Evolutionary conservation across 2,329 filamentous ascomycete species (phyloP).

Genomic region (Monilinia fructicola): DNA sequence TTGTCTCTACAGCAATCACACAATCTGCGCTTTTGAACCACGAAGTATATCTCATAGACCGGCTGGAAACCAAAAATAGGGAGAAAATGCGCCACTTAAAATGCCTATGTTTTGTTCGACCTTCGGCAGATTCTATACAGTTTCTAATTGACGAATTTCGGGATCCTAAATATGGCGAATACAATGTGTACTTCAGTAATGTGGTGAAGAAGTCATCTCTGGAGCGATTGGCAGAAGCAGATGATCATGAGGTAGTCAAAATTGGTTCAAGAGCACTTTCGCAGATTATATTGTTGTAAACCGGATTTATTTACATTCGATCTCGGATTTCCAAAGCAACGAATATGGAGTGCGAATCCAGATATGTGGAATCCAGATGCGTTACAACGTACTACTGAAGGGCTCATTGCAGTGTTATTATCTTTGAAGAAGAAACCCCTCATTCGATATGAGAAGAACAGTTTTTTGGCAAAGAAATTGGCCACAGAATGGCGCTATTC

Average conservation of each 20-base stretch:
- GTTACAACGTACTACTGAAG: slow-evolving; percentile 82
- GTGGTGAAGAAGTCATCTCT: slow-evolving; percentile 94
- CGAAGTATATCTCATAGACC: slow-evolving; percentile 97
- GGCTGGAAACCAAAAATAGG: slow-evolving; percentile 81
- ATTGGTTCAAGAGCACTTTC: slow-evolving; percentile 92
- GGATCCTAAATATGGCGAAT: slow-evolving; percentile 96
- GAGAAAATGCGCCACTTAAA: slow-evolving; percentile 98
- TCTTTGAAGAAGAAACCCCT: slow-evolving; percentile 95
- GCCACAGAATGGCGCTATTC: slow-evolving; percentile 87
- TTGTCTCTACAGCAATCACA: slow-evolving; percentile 91
- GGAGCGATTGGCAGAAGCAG: slow-evolving; percentile 90
- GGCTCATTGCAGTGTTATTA: slow-evolving; percentile 77
- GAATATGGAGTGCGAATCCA: slow-evolving; percentile 77
- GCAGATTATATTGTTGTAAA: slow-evolving; percentile 95
- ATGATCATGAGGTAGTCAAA: slow-evolving; percentile 98
- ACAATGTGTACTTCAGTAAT: slow-evolving; percentile 96
- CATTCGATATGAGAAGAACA: slow-evolving; percentile 91
- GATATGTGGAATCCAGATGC: slow-evolving; percentile 91
- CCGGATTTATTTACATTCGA: slow-evolving; percentile 83
- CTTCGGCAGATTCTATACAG: slow-evolving; percentile 89
- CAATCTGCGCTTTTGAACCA: slow-evolving; percentile 93
- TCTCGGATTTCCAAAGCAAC: slow-evolving; percentile 67
- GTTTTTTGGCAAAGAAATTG: slow-evolving; percentile 84
- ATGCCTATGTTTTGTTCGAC: slow-evolving; percentile 89
- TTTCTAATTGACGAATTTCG: slow-evolving; percentile 91